Evolutionary conservation across 768 basidiomycete species (phyloP), one percentile per base, ranked within the genome.

Genomic region (Suillus ampliporus): DNA sequence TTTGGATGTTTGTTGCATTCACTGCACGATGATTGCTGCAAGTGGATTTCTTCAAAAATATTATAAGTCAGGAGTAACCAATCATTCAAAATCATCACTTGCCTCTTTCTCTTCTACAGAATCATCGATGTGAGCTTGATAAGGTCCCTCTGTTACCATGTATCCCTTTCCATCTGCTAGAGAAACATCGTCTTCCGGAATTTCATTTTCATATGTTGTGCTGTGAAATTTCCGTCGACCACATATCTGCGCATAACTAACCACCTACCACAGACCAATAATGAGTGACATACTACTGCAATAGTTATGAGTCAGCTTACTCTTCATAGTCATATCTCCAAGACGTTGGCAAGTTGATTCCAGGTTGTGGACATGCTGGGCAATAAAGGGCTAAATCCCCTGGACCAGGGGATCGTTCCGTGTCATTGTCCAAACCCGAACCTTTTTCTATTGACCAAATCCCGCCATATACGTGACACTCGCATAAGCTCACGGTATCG

Each of bases 261-360:
- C 72, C 71, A 74, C 74, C 31, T 70, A 72, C 1, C 61, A 65
- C 17, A 68, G 62, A 0, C 77, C 76, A 54, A n/a, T 51, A 23
- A 38, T 23, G 44, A 52, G n/a, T 15, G 15, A 54, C 4, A 7
- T 17, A 21, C 14, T 14, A 50, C 21, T 48, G 57, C 13, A 38
- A 21, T 21, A 51, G 37, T 19, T n/a, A 50, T 31, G n/a, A 50
- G 15, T 19, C 31, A 31, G 17, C 48, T 52, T 26, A 60, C 65
- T 34, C 59, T 21, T 63, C 47, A 34, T 59, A 46, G 11, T 65
- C 56, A 2, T 51, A 7, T 21, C 62, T 43, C 74, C 74, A 75
- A 23, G 71, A 34, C 2, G 38, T 35, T 2, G 70, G 69, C 2
- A 74, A 26, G 47, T 77, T 77, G 13, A 71, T 54, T 0, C 63